Percentiles rank a stretch among this genome's conserved stretches.
Conservation (phyloP, 2,329 filamentous ascomycete genomes). For the Cordyceps farinosa region DNA sequence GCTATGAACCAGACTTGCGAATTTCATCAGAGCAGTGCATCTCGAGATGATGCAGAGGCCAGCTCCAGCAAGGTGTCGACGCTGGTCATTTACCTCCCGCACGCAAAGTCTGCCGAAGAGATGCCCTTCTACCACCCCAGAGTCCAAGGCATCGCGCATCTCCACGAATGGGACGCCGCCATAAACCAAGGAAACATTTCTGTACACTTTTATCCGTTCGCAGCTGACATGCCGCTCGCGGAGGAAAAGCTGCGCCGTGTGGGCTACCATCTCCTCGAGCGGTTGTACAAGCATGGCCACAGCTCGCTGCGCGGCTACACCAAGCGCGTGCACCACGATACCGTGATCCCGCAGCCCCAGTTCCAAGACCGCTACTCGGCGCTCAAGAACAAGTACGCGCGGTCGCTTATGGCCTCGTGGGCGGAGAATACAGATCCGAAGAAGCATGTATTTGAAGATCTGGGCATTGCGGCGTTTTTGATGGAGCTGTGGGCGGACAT, state of each 20-base stretch:
- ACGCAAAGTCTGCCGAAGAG: constrained; percentile 56
- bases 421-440: constrained; percentile 79
- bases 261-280: constrained; percentile 63
- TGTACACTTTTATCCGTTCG: constrained; percentile 57
- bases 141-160: constrained; percentile 69
- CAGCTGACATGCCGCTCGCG: constrained; percentile 16
- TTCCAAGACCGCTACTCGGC: constrained; percentile 80
- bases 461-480: constrained; percentile 85
- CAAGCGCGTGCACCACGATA: constrained; percentile 81
- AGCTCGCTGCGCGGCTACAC: constrained; percentile 64
- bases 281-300: constrained; percentile 70
- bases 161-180: constrained; percentile 61
- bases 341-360: constrained; percentile 68
- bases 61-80: constrained; percentile 25
- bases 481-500: constrained; percentile 88
- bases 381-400: constrained; percentile 77
- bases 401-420: constrained; percentile 69
- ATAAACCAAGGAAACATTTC: constrained; percentile 49
- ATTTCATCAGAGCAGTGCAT: constrained; percentile 49
- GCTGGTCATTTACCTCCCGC: constrained; percentile 72
- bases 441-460: constrained; percentile 94
- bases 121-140: constrained; percentile 87
- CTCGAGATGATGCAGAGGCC: constrained; percentile 23
- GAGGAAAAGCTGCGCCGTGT: constrained; percentile 59
- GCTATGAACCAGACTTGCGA: constrained; percentile 80